phyloP scores from a whole-genome alignment of 2,329 filamentous ascomycete genomes.

The Myotisia sp. region DNA sequence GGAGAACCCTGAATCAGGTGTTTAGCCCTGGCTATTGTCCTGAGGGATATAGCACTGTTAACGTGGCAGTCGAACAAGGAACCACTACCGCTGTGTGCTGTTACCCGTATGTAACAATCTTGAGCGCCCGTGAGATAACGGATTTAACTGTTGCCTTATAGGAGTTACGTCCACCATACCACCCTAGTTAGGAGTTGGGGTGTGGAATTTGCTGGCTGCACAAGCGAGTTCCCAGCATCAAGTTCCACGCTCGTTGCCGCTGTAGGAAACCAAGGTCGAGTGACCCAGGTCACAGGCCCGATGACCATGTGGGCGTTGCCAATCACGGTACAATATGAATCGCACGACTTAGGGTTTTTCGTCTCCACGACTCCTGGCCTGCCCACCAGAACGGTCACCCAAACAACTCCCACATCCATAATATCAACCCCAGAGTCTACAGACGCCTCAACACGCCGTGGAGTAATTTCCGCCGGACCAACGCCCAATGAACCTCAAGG shows the following conservation, averaged over 20 bases:
- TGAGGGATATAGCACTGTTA: constrained; percentile 16
- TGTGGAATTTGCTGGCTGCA: constrained; percentile 13
- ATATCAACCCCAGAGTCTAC: not conserved
- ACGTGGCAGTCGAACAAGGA: constrained; percentile 9
- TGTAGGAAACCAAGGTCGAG: constrained; percentile 7
- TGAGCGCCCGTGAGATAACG: too few relatives aligned
- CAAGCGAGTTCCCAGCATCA: constrained; percentile 8
- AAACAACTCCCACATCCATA: not conserved
- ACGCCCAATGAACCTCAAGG: not conserved
- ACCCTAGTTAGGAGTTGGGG: too few relatives aligned
- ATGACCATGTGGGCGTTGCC: constrained; percentile 19
- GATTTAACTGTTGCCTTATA: too few relatives aligned
- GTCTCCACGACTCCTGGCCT: constrained; percentile 3
- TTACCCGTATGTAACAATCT: constrained; percentile 11
- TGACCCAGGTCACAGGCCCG: constrained; percentile 13
- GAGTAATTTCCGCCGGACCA: constrained; percentile 1
- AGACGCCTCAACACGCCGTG: not conserved
- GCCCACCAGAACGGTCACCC: not conserved
- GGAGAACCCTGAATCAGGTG: constrained; percentile 7
- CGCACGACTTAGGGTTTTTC: constrained; percentile 9
- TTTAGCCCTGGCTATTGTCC: constrained; percentile 19
- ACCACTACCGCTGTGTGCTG: constrained; percentile 19
- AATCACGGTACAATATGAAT: constrained; percentile 10
- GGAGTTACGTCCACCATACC: too few relatives aligned
- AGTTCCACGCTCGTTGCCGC: constrained; percentile 9